Evolutionary conservation across 257 asterid genomes (phyloP), one percentile per base, ranked within the genome.

Genomic region (Forsythia suspensa): DNA sequence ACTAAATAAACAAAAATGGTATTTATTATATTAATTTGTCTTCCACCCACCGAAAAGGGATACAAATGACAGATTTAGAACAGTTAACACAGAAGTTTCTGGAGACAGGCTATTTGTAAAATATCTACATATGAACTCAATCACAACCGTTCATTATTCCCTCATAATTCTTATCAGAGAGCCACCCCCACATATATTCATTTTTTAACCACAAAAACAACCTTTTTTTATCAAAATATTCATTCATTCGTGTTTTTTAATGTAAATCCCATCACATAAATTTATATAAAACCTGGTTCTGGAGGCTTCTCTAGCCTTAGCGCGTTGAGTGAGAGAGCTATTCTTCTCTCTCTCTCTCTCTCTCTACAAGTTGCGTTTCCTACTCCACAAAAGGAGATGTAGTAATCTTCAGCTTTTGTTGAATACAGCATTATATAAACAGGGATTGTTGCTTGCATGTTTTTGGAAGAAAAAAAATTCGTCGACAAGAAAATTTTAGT

Each of bases 401-500:
- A 65, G 79, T 75, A 65, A 71, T 78, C 82, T 84, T 80, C 48
- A 57, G 63, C 75, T 57, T 78, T 74, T 76, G 72, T 77, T 77
- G 71, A 70, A 55, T 0, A 63, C 18, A n/a, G 40, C 40, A 21
- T 6, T 38, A 38, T 20, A 40, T 7, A 21, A 67, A 4, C 70
- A 70, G 52, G 66, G 36, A 13, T 63, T 63, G 70, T 39, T 63
- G 70, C 6, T 24, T 63, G 70, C 79, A 34, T 73, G 37, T 73
- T 73, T 46, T 59, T 76, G 74, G 68, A 11, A n/a, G n/a, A 70
- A 76, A 78, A 55, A 80, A 36, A 88, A 90, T 87, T 88, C 57
- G 95, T 84, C 88, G 94, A 88, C 85, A 87, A 82, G 78, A 88
- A 79, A 75, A 12, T 65, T 76, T 80, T 78, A 73, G 52, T 63